Percentiles rank a stretch among this genome's conserved stretches.
Conservation (phyloP, 345 rosid species). For the Luvunga scandens region DNA sequence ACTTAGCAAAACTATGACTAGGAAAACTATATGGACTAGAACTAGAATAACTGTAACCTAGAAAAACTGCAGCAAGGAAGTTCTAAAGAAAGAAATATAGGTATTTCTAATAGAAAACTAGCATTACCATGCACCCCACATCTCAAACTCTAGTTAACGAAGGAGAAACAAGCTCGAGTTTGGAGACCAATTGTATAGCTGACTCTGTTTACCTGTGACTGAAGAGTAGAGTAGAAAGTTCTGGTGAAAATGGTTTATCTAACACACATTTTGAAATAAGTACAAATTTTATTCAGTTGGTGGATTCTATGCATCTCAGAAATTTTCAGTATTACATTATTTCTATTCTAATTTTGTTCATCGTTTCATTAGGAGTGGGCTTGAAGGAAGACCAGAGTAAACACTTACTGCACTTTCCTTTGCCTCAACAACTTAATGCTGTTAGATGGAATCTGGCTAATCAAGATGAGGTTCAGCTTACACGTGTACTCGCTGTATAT, state of each 20-base stretch:
- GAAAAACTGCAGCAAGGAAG: background rate
- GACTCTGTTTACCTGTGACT: background rate
- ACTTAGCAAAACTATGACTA: background rate
- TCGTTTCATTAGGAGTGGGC: constrained; percentile 28
- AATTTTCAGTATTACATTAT: background rate
- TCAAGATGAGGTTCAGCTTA: constrained; percentile 73
- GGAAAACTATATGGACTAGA: background rate
- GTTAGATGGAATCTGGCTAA: constrained; percentile 81
- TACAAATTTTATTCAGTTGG: background rate
- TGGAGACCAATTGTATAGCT: background rate
- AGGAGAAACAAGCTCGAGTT: background rate
- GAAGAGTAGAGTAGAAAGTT: background rate
- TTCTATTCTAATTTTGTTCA: constrained; percentile 1
- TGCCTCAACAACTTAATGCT: constrained; percentile 49
- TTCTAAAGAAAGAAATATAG: background rate
- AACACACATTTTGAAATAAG: too few species aligned
- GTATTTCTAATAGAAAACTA: background rate
- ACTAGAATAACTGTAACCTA: background rate
- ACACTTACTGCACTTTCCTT: constrained; percentile 65
- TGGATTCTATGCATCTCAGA: background rate
- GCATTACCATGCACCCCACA: background rate
- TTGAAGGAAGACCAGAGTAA: constrained; percentile 55
- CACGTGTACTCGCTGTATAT: constrained; percentile 7
- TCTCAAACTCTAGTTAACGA: background rate
- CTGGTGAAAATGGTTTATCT: background rate